Evolutionary conservation across 768 basidiomycete species (phyloP).

Genomic region (Tulasnella calospora): DNA sequence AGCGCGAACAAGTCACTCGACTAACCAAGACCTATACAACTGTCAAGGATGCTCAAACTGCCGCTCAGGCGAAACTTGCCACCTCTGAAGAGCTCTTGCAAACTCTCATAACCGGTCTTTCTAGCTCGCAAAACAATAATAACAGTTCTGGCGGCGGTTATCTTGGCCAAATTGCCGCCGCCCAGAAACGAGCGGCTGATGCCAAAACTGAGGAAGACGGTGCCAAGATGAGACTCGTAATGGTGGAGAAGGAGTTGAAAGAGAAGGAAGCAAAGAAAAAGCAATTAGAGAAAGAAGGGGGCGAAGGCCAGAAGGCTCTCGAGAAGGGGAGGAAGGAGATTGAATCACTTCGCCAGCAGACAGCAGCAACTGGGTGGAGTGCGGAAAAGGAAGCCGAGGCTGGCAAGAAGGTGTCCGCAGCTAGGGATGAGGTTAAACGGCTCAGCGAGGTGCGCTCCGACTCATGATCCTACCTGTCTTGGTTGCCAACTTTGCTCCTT

Average conservation of each 20-base stretch:
- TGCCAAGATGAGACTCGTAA: slow-evolving; percentile 63
- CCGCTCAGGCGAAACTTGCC: slow-evolving; percentile 54
- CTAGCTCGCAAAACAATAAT: slow-evolving; percentile 47
- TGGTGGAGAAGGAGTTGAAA: slow-evolving; percentile 74
- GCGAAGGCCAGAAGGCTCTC: slow-evolving; percentile 66
- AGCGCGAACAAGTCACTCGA: slow-evolving; percentile 54
- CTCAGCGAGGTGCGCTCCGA: slow-evolving; percentile 55
- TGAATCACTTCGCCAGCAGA: slow-evolving; percentile 48
- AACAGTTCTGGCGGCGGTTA: slow-evolving; percentile 73
- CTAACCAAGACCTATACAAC: slow-evolving; percentile 52
- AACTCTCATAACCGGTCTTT: slow-evolving; percentile 86
- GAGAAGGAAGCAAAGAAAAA: slow-evolving; percentile 74
- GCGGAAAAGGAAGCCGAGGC: slow-evolving; percentile 61
- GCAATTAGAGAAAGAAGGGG: slow-evolving; percentile 77
- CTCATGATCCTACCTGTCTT: no score
- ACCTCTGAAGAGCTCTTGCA: slow-evolving; percentile 91
- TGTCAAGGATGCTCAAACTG: slow-evolving; percentile 65
- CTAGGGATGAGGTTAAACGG: slow-evolving; percentile 50
- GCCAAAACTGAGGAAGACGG: slow-evolving; percentile 82
- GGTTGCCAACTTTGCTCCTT: not conserved
- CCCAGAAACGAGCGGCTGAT: slow-evolving; percentile 67
- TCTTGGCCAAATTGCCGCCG: slow-evolving; percentile 90
- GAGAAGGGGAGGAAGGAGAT: slow-evolving; percentile 50
- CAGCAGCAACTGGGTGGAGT: slow-evolving; percentile 69
- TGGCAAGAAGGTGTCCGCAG: slow-evolving; percentile 49